phyloP scores from a whole-genome alignment of 2,329 filamentous ascomycete species.

The Mycosphaerella sp. region DNA sequence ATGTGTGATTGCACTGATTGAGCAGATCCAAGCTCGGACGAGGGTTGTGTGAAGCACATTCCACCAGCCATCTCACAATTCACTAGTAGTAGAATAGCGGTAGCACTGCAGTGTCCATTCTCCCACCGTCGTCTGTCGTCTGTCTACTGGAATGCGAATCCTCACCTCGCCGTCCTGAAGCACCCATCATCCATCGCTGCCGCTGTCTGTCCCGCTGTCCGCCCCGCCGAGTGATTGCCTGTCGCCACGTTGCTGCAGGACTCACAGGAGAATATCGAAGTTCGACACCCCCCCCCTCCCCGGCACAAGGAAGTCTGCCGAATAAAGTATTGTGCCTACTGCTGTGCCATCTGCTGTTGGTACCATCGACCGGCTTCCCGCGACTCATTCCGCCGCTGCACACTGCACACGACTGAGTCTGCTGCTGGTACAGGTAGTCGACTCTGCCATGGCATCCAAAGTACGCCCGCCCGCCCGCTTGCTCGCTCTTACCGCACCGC shows the following conservation, averaged over 20 bases:
- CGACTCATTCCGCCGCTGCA: conserved; percentile 9
- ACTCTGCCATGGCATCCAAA: conserved; percentile 33
- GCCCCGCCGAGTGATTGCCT: background rate
- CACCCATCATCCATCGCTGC: too few species aligned
- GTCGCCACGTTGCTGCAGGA: background rate
- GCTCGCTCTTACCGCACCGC: background rate
- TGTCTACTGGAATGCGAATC: too few species aligned
- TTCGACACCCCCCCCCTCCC: too few species aligned
- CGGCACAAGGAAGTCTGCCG: background rate
- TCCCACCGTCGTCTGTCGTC: too few species aligned
- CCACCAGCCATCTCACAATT: background rate
- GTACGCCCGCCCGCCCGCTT: conserved; percentile 20
- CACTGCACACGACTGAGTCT: conserved; percentile 1
- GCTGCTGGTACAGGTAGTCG: background rate
- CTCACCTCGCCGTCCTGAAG: too few species aligned
- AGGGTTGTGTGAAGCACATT: background rate
- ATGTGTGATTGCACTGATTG: background rate
- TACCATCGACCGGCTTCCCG: conserved; percentile 4
- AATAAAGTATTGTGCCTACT: background rate
- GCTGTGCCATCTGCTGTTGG: background rate
- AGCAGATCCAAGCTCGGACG: background rate
- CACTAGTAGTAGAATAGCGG: too few species aligned
- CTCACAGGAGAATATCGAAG: too few species aligned
- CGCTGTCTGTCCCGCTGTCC: too few species aligned
- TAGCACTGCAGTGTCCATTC: too few species aligned